Evolutionary conservation across 1,284 basidiomycete species (phyloP).

Genomic region (Ustilago loliicola): DNA sequence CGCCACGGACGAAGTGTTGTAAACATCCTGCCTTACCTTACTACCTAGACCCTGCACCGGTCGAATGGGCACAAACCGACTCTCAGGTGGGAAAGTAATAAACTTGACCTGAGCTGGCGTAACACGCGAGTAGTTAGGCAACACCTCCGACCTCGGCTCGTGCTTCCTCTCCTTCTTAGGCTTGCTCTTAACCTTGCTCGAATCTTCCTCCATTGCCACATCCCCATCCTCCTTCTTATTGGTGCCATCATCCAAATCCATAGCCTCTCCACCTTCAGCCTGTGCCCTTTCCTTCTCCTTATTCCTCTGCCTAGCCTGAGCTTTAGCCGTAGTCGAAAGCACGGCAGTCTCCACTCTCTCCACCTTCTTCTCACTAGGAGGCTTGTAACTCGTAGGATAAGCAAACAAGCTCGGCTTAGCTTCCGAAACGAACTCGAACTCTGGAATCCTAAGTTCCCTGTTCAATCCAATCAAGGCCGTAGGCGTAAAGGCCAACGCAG

Average conservation of each 20-base stretch:
- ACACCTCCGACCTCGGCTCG: conserved; percentile 82
- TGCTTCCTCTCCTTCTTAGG: conserved; percentile 74
- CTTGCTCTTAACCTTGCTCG: conserved; percentile 43
- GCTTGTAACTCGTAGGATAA: conserved; percentile 65
- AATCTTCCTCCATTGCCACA: conserved; percentile 57
- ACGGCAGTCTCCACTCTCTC: conserved; percentile 70
- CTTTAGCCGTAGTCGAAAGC: conserved; percentile 67
- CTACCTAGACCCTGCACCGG: conserved; percentile 73
- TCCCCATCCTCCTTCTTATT: conserved; percentile 47
- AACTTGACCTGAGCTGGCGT: conserved; percentile 88
- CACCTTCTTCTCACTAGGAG: conserved; percentile 66
- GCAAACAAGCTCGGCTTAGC: conserved; percentile 68
- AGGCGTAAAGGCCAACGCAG: conserved; percentile 68
- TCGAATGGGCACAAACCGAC: conserved; percentile 90
- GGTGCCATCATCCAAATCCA: conserved; percentile 61
- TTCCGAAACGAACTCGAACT: conserved; percentile 65
- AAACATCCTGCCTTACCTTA: conserved; percentile 53
- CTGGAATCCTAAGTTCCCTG: conserved; percentile 63
- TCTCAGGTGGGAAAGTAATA: conserved; percentile 83
- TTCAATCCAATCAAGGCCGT: conserved; percentile 68
- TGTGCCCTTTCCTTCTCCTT: conserved; percentile 65
- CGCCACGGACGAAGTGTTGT: conserved; percentile 58
- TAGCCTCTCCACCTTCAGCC: conserved; percentile 56
- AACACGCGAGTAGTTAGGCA: conserved; percentile 91
- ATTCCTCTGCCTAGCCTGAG: conserved; percentile 65